Percentiles rank a stretch among this genome's conserved stretches.
phyloP scores from a whole-genome alignment of 768 basidiomycete species.

The Boletus vermiculosoides region DNA sequence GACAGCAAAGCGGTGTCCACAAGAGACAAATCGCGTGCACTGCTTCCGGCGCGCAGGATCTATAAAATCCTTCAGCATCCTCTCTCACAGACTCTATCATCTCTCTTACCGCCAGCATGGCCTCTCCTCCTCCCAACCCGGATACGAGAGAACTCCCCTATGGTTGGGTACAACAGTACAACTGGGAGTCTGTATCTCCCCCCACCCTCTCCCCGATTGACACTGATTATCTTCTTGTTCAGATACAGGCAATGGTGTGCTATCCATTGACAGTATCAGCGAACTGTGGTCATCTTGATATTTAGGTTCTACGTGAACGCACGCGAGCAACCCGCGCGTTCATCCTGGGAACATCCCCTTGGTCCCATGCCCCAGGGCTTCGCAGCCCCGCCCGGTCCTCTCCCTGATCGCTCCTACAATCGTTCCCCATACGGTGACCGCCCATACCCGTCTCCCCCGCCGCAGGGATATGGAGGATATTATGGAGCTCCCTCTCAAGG shows the following conservation, averaged over 20 bases:
- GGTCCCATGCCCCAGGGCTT: constrained; percentile 41
- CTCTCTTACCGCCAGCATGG: constrained; percentile 33
- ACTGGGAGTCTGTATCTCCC: constrained; percentile 52
- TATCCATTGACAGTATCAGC: background rate
- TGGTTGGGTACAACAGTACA: constrained; percentile 71
- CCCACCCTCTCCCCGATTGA: constrained; percentile 14
- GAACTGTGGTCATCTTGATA: background rate
- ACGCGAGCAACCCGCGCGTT: constrained; percentile 54
- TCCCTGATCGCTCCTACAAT: constrained; percentile 35
- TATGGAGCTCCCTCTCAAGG: constrained; percentile 9
- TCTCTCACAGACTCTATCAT: constrained; percentile 23
- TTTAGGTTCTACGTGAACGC: constrained; percentile 80
- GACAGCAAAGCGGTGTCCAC: constrained; percentile 35
- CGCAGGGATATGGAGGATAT: constrained; percentile 22
- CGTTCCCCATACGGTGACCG: constrained; percentile 30
- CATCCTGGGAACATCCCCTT: constrained; percentile 71
- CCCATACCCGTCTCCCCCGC: constrained; percentile 6
- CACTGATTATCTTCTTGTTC: constrained; percentile 27
- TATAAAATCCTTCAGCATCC: constrained; percentile 25
- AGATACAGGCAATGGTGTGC: constrained; percentile 69
- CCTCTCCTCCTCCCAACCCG: constrained; percentile 47
- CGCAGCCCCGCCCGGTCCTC: constrained; percentile 41
- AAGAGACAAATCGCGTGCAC: constrained; percentile 19
- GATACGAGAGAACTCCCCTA: constrained; percentile 60
- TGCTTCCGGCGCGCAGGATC: constrained; percentile 8